Evolutionary conservation across 1,284 basidiomycete genomes (phyloP).

Genomic region (Ganoderma sinense): DNA sequence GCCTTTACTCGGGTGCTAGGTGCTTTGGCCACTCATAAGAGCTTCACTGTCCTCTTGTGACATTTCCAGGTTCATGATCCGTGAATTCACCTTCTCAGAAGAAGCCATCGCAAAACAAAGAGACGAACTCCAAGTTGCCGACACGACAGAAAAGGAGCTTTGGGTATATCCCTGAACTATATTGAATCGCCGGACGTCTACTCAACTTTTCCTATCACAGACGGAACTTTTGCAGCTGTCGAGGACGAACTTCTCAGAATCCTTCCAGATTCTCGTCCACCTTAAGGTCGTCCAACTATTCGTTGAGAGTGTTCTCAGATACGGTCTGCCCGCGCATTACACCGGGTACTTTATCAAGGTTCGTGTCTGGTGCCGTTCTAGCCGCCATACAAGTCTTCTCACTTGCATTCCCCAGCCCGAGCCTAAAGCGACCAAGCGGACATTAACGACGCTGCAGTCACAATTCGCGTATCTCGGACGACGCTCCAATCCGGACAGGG

Average conservation of each 20-base stretch:
- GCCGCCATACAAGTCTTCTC: background rate
- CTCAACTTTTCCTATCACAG: slow-evolving; percentile 49
- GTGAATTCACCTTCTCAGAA: slow-evolving; percentile 95
- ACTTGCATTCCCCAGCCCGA: slow-evolving; percentile 72
- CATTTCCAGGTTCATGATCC: slow-evolving; percentile 78
- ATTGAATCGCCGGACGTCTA: background rate
- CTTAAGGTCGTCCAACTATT: slow-evolving; percentile 93
- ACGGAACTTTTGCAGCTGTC: slow-evolving; percentile 94
- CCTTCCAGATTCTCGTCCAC: slow-evolving; percentile 94
- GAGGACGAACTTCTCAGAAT: slow-evolving; percentile 96
- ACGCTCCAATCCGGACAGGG: slow-evolving; percentile 60
- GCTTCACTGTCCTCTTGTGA: background rate
- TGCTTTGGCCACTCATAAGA: background rate
- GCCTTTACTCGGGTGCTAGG: slow-evolving; percentile 18
- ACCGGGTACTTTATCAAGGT: slow-evolving; percentile 86
- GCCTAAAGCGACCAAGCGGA: slow-evolving; percentile 84
- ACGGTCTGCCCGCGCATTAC: slow-evolving; percentile 95
- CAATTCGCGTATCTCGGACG: slow-evolving; percentile 87
- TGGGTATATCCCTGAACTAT: slow-evolving; percentile 63
- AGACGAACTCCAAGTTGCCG: slow-evolving; percentile 83
- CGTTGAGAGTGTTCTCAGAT: slow-evolving; percentile 95
- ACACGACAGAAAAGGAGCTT: slow-evolving; percentile 93
- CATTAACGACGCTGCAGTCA: slow-evolving; percentile 74
- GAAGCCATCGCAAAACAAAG: slow-evolving; percentile 84
- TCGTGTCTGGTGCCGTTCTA: slow-evolving; percentile 24